Evolutionary conservation across 371 early-diverging fungal species (phyloP), one percentile per base, ranked within the genome.

Genomic region (Actinomortierella ambigua): DNA sequence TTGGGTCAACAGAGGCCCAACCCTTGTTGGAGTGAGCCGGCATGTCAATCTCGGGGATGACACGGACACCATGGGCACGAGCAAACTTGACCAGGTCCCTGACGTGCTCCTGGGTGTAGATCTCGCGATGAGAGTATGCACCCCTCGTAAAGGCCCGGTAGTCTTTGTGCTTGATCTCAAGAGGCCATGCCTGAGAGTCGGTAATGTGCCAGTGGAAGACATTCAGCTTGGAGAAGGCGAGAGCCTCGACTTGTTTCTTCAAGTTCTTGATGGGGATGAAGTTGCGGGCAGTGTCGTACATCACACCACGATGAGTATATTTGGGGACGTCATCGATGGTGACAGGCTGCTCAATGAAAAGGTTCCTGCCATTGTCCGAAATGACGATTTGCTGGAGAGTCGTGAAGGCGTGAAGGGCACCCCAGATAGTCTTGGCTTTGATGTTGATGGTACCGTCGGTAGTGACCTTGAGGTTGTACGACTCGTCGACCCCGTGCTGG

Each of bases 181-280:
- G 53, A 1, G 92, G 91, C 89, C 90, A 93, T 5, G 90, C 82
- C 53, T 92, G 93, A 34, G 91, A 75, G 55, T 94, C 94, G 0
- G 87, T 86, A 13, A 90, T 83, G 61, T 94, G 94, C 92, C 92
- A 93, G 70, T 94, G 94, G 73, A 94, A 81, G 14, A 90, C 88
- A 59, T 93, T 93, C 75, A 93, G 76, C 80, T 93, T 93, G 82
- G 85, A 88, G 77, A 82, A 90, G 47, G 90, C 75, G 77, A 93
- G 84, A 41, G 90, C 93, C 50, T 92, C 92, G 18, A 93, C 70
- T 70, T 49, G 87, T 83, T 57, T 88, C 85, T 63, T 81, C 65
- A 52, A 90, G 61, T 59, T 80, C 82, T 34, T 77, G 39, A 92
- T 68, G 5, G 91, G 85, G 53, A 84, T 90, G 57, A 76, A 93